phyloP scores from a whole-genome alignment of 208 protist species.

The Acanthamoeba healyi region DNA sequence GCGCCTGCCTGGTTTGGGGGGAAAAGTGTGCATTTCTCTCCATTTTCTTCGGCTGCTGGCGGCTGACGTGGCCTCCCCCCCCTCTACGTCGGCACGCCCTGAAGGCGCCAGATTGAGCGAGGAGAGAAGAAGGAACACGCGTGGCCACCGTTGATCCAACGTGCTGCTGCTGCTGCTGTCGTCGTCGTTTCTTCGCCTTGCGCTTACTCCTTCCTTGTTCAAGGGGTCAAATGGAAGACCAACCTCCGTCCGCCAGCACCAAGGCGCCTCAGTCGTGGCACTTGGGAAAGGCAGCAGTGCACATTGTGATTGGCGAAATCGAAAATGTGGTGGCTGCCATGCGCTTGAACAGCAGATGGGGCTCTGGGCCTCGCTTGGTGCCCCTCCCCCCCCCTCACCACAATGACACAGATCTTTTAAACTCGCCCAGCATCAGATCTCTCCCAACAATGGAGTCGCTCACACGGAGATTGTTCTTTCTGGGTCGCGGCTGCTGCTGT shows the following conservation, averaged over 20 bases:
- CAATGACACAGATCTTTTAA: too few species aligned
- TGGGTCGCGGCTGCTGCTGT: not conserved
- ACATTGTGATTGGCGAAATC: slow-evolving; percentile 70
- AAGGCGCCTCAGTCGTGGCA: not conserved
- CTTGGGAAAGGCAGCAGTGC: slow-evolving; percentile 27
- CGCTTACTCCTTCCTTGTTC: too few species aligned
- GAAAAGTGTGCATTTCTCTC: too few species aligned
- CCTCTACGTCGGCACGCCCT: too few species aligned
- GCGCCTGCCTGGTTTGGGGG: too few species aligned
- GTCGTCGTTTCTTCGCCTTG: too few species aligned
- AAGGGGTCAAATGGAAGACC: not conserved
- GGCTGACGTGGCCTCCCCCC: too few species aligned
- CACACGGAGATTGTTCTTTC: too few species aligned
- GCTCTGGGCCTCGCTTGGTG: slow-evolving; percentile 38
- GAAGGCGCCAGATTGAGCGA: not conserved
- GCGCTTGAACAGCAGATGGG: slow-evolving; percentile 53
- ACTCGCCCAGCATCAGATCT: not conserved
- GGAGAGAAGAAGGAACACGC: slow-evolving; percentile 20
- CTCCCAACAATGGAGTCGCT: too few species aligned
- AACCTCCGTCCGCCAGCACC: too few species aligned
- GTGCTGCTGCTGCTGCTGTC: too few species aligned
- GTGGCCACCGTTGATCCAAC: slow-evolving; percentile 83
- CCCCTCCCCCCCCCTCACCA: not conserved
- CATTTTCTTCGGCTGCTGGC: too few species aligned
- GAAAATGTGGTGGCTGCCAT: slow-evolving; percentile 66